phyloP scores from a whole-genome alignment of 345 rosid species.

The Lepidium aucheri region DNA sequence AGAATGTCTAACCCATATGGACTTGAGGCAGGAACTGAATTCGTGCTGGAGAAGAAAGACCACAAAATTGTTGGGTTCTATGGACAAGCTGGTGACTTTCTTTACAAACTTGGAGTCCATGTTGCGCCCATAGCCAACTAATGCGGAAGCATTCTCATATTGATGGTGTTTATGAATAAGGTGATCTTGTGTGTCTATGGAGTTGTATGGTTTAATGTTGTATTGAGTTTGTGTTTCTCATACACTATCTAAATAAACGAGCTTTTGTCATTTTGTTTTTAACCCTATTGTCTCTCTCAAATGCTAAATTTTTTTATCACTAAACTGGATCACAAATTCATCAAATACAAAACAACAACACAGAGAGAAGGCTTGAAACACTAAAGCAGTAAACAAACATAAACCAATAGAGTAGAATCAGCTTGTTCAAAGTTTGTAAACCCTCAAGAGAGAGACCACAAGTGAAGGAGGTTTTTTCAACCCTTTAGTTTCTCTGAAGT shows the following conservation, averaged over 20 bases:
- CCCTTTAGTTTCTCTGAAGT: too few relatives aligned
- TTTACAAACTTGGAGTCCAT: slow-evolving; percentile 22
- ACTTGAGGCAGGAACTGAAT: slow-evolving; percentile 5
- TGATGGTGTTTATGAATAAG: neutral
- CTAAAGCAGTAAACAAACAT: neutral
- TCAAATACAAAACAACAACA: neutral
- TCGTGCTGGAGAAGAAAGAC: slow-evolving; percentile 15
- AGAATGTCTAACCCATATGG: slow-evolving; percentile 13
- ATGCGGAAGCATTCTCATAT: neutral
- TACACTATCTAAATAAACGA: neutral
- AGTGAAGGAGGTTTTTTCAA: too few relatives aligned
- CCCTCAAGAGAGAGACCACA: neutral
- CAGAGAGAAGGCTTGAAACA: neutral
- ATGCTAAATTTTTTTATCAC: neutral
- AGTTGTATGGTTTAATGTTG: slow-evolving; percentile 1
- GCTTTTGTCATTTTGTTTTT: neutral
- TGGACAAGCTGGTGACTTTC: slow-evolving; percentile 19
- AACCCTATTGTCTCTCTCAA: neutral
- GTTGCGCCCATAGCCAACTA: slow-evolving; percentile 18
- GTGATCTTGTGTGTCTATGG: neutral
- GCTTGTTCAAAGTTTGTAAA: neutral
- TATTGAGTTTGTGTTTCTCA: neutral
- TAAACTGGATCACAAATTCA: neutral
- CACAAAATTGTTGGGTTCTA: slow-evolving; percentile 26
- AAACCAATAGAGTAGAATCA: neutral